phyloP scores from a whole-genome alignment of 2,329 filamentous ascomycete genomes.

The Xylariaceae sp. region DNA sequence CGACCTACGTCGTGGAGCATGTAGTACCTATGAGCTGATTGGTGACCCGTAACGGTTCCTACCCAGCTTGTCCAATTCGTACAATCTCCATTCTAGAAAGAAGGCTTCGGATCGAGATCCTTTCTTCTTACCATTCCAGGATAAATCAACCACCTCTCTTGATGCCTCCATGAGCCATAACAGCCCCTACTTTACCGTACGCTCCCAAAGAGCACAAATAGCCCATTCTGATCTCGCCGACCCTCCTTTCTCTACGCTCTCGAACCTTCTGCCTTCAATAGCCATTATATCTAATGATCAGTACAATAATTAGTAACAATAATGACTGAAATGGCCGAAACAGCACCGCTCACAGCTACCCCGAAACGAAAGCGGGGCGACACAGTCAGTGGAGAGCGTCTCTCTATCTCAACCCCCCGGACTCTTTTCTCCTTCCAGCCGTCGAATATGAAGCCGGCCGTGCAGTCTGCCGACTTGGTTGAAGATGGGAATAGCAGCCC shows the following conservation, averaged over 20 bases:
- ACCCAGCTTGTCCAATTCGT: no score
- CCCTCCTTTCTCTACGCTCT: neutral
- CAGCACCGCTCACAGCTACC: conserved; percentile 29
- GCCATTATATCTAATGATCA: neutral
- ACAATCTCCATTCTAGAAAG: no score
- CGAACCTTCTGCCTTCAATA: neutral
- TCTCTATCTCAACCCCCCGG: conserved; percentile 26
- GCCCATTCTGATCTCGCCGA: no score
- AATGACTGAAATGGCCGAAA: conserved; percentile 22
- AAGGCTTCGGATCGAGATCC: no score
- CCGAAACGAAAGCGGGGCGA: conserved; percentile 45
- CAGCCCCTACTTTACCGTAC: no score
- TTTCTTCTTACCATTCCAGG: no score
- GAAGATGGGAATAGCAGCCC: conserved; percentile 49
- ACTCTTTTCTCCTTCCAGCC: conserved; percentile 42
- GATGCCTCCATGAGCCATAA: no score
- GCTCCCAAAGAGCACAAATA: no score
- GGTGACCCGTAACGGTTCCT: no score
- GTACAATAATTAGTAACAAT: neutral
- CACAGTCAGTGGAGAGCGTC: conserved; percentile 26
- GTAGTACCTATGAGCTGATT: no score
- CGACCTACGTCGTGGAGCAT: no score
- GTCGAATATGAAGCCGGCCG: conserved; percentile 21
- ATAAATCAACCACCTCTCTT: no score
- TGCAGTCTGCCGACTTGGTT: conserved; percentile 7